Conservation (phyloP, 108 stramenopile genomes). For the Fistulifera pelliculosa region DNA sequence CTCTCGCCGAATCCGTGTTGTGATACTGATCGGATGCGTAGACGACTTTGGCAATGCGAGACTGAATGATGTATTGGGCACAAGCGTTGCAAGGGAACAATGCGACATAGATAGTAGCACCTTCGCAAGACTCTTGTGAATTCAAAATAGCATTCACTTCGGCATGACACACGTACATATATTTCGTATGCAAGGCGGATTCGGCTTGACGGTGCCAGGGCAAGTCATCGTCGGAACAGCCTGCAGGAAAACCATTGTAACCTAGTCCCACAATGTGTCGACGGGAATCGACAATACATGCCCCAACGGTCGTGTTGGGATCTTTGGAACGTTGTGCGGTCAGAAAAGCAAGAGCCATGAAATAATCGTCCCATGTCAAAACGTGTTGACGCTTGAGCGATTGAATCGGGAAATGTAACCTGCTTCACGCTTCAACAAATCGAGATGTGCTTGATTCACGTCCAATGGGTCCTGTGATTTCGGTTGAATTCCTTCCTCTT, state of each 20-base stretch:
- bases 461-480: neutral
- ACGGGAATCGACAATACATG: conserved; percentile 58
- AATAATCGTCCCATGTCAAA: conserved; percentile 91
- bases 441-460: conserved; percentile 3
- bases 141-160: conserved; percentile 98
- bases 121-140: conserved; percentile 79
- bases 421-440: conserved; percentile 38
- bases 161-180: conserved; percentile 96
- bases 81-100: conserved; percentile 97
- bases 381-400: conserved; percentile 19
- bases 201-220: conserved; percentile 77
- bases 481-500: conserved; percentile 7
- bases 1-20: conserved; percentile 71
- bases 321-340: conserved; percentile 94
- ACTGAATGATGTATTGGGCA: conserved; percentile 94
- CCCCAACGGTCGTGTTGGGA: conserved; percentile 95
- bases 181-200: conserved; percentile 81
- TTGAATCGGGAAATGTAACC: conserved; percentile 32
- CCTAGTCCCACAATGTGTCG: conserved; percentile 90
- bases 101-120: conserved; percentile 86
- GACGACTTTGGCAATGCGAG: conserved; percentile 88
- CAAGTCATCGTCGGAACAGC: conserved; percentile 85
- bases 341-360: conserved; percentile 92
- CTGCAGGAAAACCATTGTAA: conserved; percentile 96
- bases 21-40: conserved; percentile 91